A percentile compares a stretch with the other conserved stretches of the same genome.
Evolutionary conservation across 1,284 basidiomycete species (phyloP).

Genomic region (Chiua sp.): DNA sequence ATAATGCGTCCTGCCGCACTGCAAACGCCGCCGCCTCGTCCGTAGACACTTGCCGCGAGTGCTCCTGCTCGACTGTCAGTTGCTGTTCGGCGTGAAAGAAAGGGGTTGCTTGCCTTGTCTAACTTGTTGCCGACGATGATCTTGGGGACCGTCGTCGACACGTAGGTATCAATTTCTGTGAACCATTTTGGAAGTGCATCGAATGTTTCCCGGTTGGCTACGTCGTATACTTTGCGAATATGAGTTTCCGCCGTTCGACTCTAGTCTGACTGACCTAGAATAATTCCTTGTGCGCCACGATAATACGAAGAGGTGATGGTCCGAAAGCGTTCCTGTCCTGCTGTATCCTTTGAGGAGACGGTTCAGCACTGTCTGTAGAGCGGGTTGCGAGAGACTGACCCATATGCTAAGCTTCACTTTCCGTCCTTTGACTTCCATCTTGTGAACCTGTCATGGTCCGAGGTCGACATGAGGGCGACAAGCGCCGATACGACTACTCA

Average conservation of each 20-base stretch:
- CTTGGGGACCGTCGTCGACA: constrained; percentile 87
- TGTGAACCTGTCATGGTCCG: constrained; percentile 63
- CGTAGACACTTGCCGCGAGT: constrained; percentile 84
- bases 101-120: constrained; percentile 71
- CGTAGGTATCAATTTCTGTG: constrained; percentile 94
- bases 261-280: constrained; percentile 68
- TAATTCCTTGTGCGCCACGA: constrained; percentile 92
- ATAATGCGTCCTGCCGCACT: constrained; percentile 79
- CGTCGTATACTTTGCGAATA: constrained; percentile 81
- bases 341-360: constrained; percentile 70
- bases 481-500: constrained; percentile 43
- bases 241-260: neutral
- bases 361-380: neutral
- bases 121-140: constrained; percentile 97
- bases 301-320: constrained; percentile 94
- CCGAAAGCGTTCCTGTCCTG: constrained; percentile 89
- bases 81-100: neutral
- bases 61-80: constrained; percentile 61
- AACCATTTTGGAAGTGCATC: constrained; percentile 95
- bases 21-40: constrained; percentile 87
- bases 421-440: constrained; percentile 81
- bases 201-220: constrained; percentile 89
- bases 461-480: constrained; percentile 4
- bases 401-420: constrained; percentile 85
- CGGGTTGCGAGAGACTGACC: constrained; percentile 50